Base-by-base conservation (phyloP, 805 yeast genomes). In the Kuraishia floccosa region DNA sequence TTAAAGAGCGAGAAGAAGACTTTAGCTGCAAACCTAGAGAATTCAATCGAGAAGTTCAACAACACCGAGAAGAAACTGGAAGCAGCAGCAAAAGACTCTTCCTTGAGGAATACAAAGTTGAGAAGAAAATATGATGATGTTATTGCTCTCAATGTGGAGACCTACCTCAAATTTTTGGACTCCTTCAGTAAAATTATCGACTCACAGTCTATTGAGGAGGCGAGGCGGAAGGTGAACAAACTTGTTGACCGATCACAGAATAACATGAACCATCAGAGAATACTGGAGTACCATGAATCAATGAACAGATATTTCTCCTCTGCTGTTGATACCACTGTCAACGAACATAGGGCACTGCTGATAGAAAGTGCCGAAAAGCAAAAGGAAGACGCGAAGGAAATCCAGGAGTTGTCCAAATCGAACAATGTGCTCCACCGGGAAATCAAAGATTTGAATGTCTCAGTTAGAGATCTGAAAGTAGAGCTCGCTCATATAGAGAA, bases 181-280 rank as follows among this genome's bases (percentile, higher is more conserved):
- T 58, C 69, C 1, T 64, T 76, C 34, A 63, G 67, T 24, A 64
- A 66, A 38, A 62, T 76, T 3, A 59, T 78, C 3, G 84, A 78
- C 36, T 68, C 67, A 31, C 43, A 59, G 3, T 76, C 84, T 0
- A 60, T 76, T 12, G 54, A 56, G n/a, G 81, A 74, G 33, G 79
- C 84, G 6, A 58, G 63, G 15, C 56, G 57, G 15, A 69, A 75
- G 40, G 50, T 76, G 18, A 57, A 60, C 6, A 55, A 58, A 32
- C 40, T 66, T 29, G 50, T 59, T 6, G 55, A 61, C 24, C 35
- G n/a, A n/a, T n/a, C n/a, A n/a, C n/a, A n/a, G n/a, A n/a, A n/a
- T n/a, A n/a, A n/a, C n/a, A n/a, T n/a, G n/a, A n/a, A n/a, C n/a
- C n/a, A n/a, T n/a, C n/a, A n/a, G n/a, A 52, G 51, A 17, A 40